Evolutionary conservation across 768 basidiomycete genomes (phyloP), one percentile per base, ranked within the genome.

Genomic region (Floccularia luteovirens): DNA sequence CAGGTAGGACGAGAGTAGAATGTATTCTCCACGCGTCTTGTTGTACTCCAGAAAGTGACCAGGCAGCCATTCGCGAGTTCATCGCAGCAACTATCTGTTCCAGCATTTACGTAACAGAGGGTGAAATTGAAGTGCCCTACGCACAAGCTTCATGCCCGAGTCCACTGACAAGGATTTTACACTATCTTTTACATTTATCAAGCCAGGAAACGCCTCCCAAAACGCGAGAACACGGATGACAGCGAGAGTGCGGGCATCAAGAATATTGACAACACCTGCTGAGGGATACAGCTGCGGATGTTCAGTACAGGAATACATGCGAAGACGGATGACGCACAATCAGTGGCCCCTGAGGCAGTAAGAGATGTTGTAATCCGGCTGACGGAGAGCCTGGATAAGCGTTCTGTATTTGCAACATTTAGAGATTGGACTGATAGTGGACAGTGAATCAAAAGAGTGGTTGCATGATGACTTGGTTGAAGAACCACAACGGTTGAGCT

Each of bases 281-380:
- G 82, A 84, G 4, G 82, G 67, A 54, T 89, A 86, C 5, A 88
- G 58, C 86, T 90, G n/a, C n/a, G n/a, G n/a, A n/a, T n/a, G n/a
- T n/a, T n/a, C n/a, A n/a, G n/a, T n/a, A n/a, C n/a, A n/a, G n/a
- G n/a, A n/a, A n/a, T n/a, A 34, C 16, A 8, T 34, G 16, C 7
- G 32, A 6, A 19, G 19, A 32, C 17, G 19, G 19, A 28, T 34
- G 19, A 68, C 79, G 53, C 48, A 85, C 88, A 45, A 88, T 58
- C 16, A 88, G 65, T 22, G 74, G 64, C 33, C 70, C 65, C 38
- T 69, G 58, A 28, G 70, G 70, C 17, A 86, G 67, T 23, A 66
- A 57, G 44, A 89, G 70, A 58, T 76, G 72, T 40, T 74, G 71
- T 40, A 84, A 60, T 13, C 67, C 64, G 21, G 66, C 69, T 13